Conservation (phyloP, 345 rosid species). For the Schrenkiella parvula region DNA sequence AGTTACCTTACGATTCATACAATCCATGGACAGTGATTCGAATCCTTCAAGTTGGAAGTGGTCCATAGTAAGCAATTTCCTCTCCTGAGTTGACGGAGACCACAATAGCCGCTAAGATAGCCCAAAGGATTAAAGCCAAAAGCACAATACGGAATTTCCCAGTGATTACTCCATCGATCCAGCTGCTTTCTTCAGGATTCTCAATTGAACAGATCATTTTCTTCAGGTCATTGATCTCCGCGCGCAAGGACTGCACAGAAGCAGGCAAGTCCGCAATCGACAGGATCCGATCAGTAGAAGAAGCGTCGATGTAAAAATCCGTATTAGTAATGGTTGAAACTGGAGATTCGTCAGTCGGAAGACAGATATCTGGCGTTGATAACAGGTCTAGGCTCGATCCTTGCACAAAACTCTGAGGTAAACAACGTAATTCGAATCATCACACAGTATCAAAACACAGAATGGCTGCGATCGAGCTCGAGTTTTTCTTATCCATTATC, state of each 20-base stretch:
- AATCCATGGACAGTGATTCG: background rate
- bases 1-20: slow-evolving; percentile 17
- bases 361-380: slow-evolving; percentile 12
- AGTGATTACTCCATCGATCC: slow-evolving; percentile 13
- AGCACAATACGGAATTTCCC: slow-evolving; percentile 19
- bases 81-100: slow-evolving; percentile 19
- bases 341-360: slow-evolving; percentile 17
- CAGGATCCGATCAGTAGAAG: slow-evolving; percentile 19
- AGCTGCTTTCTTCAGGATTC: background rate
- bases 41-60: slow-evolving; percentile 26
- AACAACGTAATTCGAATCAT: slow-evolving; percentile 11
- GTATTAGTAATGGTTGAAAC: slow-evolving; percentile 7
- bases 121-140: slow-evolving; percentile 24
- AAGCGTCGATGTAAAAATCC: background rate
- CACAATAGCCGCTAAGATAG: slow-evolving; percentile 17
- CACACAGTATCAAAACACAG: background rate
- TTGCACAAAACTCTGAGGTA: slow-evolving; percentile 24
- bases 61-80: slow-evolving; percentile 24
- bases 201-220: slow-evolving; percentile 9
- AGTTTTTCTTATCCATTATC: background rate
- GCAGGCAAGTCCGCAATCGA: slow-evolving; percentile 8
- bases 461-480: background rate
- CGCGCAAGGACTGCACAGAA: slow-evolving; percentile 21
- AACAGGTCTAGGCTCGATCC: slow-evolving; percentile 19
- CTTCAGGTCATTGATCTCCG: slow-evolving; percentile 20